These are phyloP conservation scores for Botrytis cinerea DNA, from an alignment of 2,329 filamentous ascomycete genomes.

Conservation along the genomic window DNA sequence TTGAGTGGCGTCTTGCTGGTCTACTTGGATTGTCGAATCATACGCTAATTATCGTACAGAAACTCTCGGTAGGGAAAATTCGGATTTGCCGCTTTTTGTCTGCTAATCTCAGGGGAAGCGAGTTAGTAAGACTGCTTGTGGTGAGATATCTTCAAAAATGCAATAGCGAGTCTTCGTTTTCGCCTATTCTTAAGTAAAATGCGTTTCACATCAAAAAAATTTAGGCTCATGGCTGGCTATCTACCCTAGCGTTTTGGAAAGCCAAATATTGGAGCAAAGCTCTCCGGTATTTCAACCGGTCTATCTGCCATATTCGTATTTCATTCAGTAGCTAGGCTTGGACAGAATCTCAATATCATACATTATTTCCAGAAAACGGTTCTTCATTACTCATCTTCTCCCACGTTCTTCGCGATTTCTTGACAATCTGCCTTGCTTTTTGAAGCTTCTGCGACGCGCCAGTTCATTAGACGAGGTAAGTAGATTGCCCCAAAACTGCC, in stretches of 20 bases:
- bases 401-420: neutral
- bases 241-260: neutral
- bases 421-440: neutral
- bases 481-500: neutral
- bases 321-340: neutral
- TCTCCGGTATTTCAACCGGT: neutral
- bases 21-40: rapidly evolving
- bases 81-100: neutral
- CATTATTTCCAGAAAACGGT: neutral
- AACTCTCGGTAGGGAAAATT: neutral
- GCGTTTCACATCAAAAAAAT: neutral
- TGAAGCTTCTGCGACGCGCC: neutral
- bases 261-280: neutral
- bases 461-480: neutral
- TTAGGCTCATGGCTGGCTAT: neutral
- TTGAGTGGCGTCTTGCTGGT: neutral
- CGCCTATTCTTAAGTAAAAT: neutral
- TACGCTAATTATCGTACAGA: neutral
- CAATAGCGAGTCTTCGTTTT: neutral
- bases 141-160: neutral
- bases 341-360: neutral
- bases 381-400: neutral
- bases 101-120: neutral
- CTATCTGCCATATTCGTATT: neutral
- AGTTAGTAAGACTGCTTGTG: neutral